Percentiles rank a stretch among this genome's conserved stretches.
Evolutionary conservation across 805 yeast genomes (phyloP).

Genomic region (Sugiyamaella lignohabitans): DNA sequence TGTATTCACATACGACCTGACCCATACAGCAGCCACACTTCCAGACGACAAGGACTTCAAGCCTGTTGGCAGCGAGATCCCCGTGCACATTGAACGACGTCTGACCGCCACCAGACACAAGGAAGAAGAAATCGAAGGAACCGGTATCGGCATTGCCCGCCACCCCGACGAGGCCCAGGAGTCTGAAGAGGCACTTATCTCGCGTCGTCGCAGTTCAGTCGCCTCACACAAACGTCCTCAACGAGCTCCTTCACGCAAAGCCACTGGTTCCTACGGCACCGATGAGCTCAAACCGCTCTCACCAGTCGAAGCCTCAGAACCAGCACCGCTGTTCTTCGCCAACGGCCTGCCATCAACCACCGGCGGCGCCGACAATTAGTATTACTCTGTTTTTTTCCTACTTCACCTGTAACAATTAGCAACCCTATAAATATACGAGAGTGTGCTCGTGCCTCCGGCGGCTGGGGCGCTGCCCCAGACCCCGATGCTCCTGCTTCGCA

Average conservation of each 20-base stretch:
- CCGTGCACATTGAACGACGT: slow-evolving; percentile 30
- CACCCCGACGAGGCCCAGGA: slow-evolving; percentile 24
- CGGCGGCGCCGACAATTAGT: slow-evolving; percentile 17
- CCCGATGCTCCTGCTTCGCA: no score
- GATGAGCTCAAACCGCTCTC: slow-evolving; percentile 30
- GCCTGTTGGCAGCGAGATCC: slow-evolving; percentile 26
- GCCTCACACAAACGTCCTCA: slow-evolving; percentile 17
- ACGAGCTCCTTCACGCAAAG: slow-evolving; percentile 24
- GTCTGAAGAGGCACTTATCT: slow-evolving; percentile 19
- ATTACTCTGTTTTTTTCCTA: background rate
- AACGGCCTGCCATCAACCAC: slow-evolving; percentile 32
- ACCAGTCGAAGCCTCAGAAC: slow-evolving; percentile 11
- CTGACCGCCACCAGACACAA: slow-evolving; percentile 30
- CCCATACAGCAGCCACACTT: slow-evolving; percentile 25
- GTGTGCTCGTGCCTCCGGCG: no score
- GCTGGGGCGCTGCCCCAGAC: no score
- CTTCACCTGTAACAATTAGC: background rate
- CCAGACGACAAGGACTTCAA: slow-evolving; percentile 27
- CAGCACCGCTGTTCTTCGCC: slow-evolving; percentile 28
- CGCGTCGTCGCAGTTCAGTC: slow-evolving; percentile 26
- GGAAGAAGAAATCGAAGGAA: slow-evolving; percentile 24
- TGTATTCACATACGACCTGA: slow-evolving; percentile 31
- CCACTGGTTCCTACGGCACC: slow-evolving; percentile 32
- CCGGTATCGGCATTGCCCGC: slow-evolving; percentile 31
- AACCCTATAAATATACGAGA: no score